phyloP scores from a whole-genome alignment of 768 basidiomycete genomes.

The Leccinellum rugosiceps region DNA sequence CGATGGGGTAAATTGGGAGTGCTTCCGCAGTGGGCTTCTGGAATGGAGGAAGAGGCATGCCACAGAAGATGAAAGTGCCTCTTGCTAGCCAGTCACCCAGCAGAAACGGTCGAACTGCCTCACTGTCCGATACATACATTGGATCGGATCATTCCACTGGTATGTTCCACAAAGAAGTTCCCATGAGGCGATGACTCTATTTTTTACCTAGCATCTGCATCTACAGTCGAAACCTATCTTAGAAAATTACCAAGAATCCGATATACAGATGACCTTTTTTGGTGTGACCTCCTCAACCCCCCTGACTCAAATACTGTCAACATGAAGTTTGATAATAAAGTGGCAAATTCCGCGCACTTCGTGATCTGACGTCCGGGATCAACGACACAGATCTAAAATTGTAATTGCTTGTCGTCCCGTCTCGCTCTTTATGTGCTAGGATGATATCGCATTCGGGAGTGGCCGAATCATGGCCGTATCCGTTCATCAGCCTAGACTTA shows the following conservation, averaged over 20 bases:
- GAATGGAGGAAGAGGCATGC: conserved; percentile 61
- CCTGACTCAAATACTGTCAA: background rate
- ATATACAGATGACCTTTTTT: background rate
- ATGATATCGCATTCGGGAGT: background rate
- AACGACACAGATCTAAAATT: background rate
- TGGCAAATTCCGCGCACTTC: conserved; percentile 5
- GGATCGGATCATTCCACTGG: background rate
- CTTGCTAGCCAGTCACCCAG: conserved; percentile 5
- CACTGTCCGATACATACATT: background rate
- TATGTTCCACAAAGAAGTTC: conserved; percentile 4
- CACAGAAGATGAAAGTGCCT: conserved; percentile 3
- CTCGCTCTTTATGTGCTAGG: background rate
- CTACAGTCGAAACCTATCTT: conserved; percentile 7
- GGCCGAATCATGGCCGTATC: conserved; percentile 24
- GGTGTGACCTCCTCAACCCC: background rate
- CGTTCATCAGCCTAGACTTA: conserved; percentile 3
- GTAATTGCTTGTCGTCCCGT: background rate
- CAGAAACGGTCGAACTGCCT: background rate
- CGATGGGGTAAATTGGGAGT: conserved; percentile 54
- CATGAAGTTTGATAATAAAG: conserved; percentile 2
- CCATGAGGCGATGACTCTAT: background rate
- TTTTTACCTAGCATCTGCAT: background rate
- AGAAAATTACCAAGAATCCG: conserved; percentile 2
- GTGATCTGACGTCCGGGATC: background rate
- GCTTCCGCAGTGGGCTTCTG: conserved; percentile 67